Conservation (phyloP, 352 stramenopile genomes). For the Globisporangium barbulae region DNA sequence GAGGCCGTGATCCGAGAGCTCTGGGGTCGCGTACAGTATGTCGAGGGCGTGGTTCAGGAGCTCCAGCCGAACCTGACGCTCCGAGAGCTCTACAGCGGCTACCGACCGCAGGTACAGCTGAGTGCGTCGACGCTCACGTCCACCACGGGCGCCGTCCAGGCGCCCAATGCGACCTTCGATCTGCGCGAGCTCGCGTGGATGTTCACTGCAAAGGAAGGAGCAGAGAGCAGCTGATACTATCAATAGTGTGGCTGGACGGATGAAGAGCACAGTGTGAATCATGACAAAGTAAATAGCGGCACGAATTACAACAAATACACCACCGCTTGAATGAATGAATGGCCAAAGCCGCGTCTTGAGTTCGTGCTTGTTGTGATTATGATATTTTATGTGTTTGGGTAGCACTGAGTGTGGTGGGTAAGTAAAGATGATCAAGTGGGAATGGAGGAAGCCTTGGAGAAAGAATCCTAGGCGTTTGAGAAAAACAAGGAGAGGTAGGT, state of each 20-base stretch:
- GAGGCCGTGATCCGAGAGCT: slow-evolving; percentile 53
- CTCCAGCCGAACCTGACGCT: slow-evolving; percentile 31
- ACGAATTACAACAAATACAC: neutral
- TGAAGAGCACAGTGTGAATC: neutral
- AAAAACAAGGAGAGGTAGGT: neutral
- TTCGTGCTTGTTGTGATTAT: neutral
- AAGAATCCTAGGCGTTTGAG: neutral
- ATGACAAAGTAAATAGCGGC: neutral
- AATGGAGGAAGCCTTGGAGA: neutral
- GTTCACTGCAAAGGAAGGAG: slow-evolving; percentile 3
- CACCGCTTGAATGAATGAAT: neutral
- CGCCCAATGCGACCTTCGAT: slow-evolving; percentile 16
- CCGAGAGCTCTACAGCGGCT: slow-evolving; percentile 40
- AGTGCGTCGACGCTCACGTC: slow-evolving; percentile 11
- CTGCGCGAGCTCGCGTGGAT: slow-evolving; percentile 19
- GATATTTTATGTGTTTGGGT: neutral
- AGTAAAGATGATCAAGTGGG: neutral
- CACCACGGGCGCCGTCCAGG: slow-evolving; percentile 11
- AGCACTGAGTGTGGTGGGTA: neutral
- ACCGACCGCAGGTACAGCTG: slow-evolving; percentile 35
- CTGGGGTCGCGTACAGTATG: slow-evolving; percentile 55
- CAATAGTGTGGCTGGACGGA: neutral
- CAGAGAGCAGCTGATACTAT: slow-evolving; percentile 9
- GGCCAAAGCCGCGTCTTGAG: neutral
- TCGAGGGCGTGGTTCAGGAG: slow-evolving; percentile 41